Evolutionary conservation across 192 early-diverging fungal genomes (phyloP), one percentile per base, ranked within the genome.

Genomic region (Phlyctochytrium arcticum): DNA sequence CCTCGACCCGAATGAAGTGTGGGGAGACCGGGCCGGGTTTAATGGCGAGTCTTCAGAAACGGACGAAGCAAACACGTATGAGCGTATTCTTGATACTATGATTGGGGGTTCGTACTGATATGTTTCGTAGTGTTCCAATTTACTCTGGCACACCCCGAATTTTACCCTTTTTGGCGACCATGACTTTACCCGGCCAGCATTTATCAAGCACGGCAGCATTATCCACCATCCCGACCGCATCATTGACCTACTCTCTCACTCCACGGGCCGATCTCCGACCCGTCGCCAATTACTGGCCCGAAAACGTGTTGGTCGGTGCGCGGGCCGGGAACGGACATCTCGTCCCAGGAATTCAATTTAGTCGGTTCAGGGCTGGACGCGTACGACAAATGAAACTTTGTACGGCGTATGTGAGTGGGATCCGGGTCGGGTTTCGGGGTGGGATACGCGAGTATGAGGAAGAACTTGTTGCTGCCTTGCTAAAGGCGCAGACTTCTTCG

Each of bases 241-340:
- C 53, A 19, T 54, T 82, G 49, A 57, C 53, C 19, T 82, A 65
- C 42, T 35, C 57, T 15, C 65, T 82, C 33, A 21, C 48, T 17
- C 42, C 71, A 30, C 36, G 80, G 5, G 72, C 70, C 0, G 80
- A 74, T 59, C 19, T 82, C 7, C 49, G 72, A 5, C 55, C 54
- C 15, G 47, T 68, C 3, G 48, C 60, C 35, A 19, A 46, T 36
- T 54, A 78, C 0, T 82, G 80, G 80, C 62, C 65, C 31, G 76
- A 76, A 63, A 78, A 78, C 55, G 68, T 63, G 4, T 72, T 70
- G 35, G 62, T 82, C 9, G 61, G 76, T 54, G 68, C 60, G 4
- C 69, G 65, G 35, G 62, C 78, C 9, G 61, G 54, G 1, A 26
- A 37, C n/a, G 70, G 65, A 30, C 60, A 61, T 65, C 23, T 47